phyloP scores from a whole-genome alignment of 2,329 filamentous ascomycete genomes.

The Fusarium burgessii region DNA sequence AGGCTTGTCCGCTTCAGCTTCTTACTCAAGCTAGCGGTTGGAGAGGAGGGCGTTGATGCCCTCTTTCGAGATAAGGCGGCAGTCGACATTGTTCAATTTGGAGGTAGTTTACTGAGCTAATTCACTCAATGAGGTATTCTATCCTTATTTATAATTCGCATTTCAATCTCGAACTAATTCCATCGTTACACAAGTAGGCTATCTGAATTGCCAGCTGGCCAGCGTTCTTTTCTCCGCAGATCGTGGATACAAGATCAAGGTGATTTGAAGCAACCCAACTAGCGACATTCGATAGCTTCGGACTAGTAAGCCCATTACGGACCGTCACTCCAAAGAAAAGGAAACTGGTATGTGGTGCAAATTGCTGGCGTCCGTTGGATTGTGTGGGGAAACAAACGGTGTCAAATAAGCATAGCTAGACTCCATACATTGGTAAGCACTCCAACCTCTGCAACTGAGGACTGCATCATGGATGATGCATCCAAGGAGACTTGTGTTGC shows the following conservation, averaged over 20 bases:
- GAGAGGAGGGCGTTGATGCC: not conserved
- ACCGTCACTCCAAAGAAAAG: not conserved
- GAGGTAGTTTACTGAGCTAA: not conserved
- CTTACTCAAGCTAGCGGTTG: not conserved
- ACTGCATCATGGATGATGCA: not conserved
- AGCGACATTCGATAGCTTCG: not conserved
- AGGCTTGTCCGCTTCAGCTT: not conserved
- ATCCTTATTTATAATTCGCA: not conserved
- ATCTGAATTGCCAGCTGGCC: not conserved
- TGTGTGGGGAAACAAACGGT: accelerated
- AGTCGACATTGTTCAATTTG: not conserved
- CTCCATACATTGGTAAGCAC: too few species aligned
- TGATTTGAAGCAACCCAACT: not conserved
- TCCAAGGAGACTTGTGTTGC: not conserved
- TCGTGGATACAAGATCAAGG: not conserved
- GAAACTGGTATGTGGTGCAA: not conserved
- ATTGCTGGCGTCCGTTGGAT: not conserved
- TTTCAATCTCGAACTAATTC: accelerated
- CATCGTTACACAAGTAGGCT: not conserved
- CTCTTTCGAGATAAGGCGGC: not conserved
- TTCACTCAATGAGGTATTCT: not conserved
- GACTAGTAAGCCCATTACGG: not conserved
- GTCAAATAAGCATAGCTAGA: not conserved
- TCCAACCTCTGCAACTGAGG: not conserved
- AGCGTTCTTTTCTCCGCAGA: not conserved